Evolutionary conservation across 73 alveolate genomes (phyloP).

Genomic region (Loxodes magnus): DNA sequence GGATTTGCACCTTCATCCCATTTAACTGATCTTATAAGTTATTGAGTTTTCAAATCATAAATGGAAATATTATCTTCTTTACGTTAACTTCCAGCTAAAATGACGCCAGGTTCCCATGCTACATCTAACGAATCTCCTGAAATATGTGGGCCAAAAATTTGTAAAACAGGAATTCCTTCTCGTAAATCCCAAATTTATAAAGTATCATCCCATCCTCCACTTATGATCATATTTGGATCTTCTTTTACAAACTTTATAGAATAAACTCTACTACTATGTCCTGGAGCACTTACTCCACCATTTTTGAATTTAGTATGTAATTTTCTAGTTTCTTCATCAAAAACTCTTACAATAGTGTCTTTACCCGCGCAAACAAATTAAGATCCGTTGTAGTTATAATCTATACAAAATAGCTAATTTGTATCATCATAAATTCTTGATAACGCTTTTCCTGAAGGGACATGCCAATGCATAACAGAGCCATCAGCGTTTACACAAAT

Average conservation of each 20-base stretch:
- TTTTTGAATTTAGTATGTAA: constrained; percentile 44
- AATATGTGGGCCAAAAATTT: constrained; percentile 84
- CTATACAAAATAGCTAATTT: constrained; percentile 78
- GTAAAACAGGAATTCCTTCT: constrained; percentile 57
- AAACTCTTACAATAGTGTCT: constrained; percentile 78
- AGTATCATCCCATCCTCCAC: constrained; percentile 98
- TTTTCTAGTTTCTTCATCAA: constrained; percentile 88
- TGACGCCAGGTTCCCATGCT: constrained; percentile 25
- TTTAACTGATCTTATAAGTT: not conserved
- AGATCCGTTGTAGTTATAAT: constrained; percentile 76
- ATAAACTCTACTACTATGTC: constrained; percentile 87
- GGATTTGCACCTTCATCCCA: not conserved
- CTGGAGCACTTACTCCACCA: constrained; percentile 67
- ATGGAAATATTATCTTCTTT: constrained; percentile 46
- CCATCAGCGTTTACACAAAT: constrained; percentile 89
- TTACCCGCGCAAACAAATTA: constrained; percentile 85
- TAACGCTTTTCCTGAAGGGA: constrained; percentile 83
- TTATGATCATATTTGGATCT: constrained; percentile 55
- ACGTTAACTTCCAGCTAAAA: constrained; percentile 44
- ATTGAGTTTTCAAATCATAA: constrained; percentile 33
- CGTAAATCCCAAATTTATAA: constrained; percentile 82
- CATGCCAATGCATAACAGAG: constrained; percentile 82
- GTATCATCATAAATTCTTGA: constrained; percentile 65
- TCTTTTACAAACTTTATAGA: constrained; percentile 69
- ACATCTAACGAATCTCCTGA: constrained; percentile 90